Evolutionary conservation across 352 stramenopile species (phyloP), one percentile per base, ranked within the genome.

Genomic region (Phytopythium montanum): DNA sequence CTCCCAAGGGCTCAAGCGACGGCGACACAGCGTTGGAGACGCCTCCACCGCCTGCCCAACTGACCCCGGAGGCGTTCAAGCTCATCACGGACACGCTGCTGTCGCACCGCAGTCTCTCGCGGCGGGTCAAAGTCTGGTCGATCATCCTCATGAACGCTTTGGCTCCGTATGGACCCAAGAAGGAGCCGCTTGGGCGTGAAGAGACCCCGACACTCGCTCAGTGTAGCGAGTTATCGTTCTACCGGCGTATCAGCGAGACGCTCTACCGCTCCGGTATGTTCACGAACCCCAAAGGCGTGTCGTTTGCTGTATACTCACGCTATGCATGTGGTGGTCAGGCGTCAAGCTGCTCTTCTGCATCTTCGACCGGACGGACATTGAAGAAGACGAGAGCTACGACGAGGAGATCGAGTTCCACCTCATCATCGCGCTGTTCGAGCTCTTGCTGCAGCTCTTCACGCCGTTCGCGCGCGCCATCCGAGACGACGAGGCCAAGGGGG

Each of bases 401-500:
- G 81, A 90, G 65, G 78, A 90, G 55, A 75, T 87, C 45, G 81
- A 88, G 64, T 86, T 86, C 39, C 74, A 87, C 21, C 59, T 87
- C 12, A 61, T 88, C 26, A 79, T 85, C 33, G 73, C 78, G 14
- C 48, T 88, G 13, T 70, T 73, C 3, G 79, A 87, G 54, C 60
- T 87, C 2, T 80, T 87, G 25, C 62, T 90, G 36, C 76, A 90
- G 56, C 71, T 87, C 14, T 88, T 85, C 41, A 62, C 58, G n/a
- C 65, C 76, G 18, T 83, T 75, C 51, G 75, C 68, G 18, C 61
- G 66, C 19, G 69, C 61, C 4, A 80, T 81, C 36, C 42, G 56
- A 50, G 29, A 61, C 13, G 29, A 56, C 0, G 62, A 50, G 7
- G 48, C 42, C 5, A 26, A 54, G 2, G 13, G 19, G 3, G 45